These are phyloP conservation scores for Daldinia loculata DNA, from an alignment of 495 filamentous ascomycete species.

Conservation along the genomic window DNA sequence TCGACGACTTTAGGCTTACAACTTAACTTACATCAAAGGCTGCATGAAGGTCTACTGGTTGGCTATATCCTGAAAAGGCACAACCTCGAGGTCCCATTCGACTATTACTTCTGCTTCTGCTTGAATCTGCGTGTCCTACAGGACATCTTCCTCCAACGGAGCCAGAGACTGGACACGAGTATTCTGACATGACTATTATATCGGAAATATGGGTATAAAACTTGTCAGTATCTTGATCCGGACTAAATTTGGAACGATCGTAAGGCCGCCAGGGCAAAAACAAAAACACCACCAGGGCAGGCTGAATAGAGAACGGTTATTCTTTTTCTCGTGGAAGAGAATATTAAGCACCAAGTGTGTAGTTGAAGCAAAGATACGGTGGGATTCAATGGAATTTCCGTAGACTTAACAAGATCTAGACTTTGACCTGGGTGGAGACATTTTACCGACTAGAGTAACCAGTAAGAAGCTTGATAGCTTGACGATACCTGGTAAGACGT, in stretches of 20 bases:
- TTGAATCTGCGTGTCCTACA: constrained; percentile 25
- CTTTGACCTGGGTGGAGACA: constrained; percentile 24
- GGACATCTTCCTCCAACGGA: constrained; percentile 31
- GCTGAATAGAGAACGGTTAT: constrained; percentile 6
- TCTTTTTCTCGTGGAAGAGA: constrained; percentile 12
- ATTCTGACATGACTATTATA: constrained; percentile 36
- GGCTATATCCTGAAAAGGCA: constrained; percentile 32
- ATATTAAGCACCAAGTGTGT: not conserved
- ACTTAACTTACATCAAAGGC: constrained; percentile 33
- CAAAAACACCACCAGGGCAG: constrained; percentile 36
- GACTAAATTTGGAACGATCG: constrained; percentile 18
- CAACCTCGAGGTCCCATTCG: constrained; percentile 35
- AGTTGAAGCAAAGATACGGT: constrained; percentile 7
- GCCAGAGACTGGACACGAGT: constrained; percentile 36
- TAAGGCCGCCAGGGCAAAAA: constrained; percentile 34
- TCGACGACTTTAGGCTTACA: not conserved
- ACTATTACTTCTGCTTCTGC: constrained; percentile 30
- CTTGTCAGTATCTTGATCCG: constrained; percentile 7
- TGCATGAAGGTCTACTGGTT: constrained; percentile 33
- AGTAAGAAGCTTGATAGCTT: constrained; percentile 15
- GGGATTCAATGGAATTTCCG: constrained; percentile 15
- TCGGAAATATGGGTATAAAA: constrained; percentile 18
- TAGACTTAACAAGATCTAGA: constrained; percentile 18
- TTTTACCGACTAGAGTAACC: not conserved
- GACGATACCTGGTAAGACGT: not conserved